phyloP scores from a whole-genome alignment of 768 basidiomycete genomes.

The Termitomyces sp. region DNA sequence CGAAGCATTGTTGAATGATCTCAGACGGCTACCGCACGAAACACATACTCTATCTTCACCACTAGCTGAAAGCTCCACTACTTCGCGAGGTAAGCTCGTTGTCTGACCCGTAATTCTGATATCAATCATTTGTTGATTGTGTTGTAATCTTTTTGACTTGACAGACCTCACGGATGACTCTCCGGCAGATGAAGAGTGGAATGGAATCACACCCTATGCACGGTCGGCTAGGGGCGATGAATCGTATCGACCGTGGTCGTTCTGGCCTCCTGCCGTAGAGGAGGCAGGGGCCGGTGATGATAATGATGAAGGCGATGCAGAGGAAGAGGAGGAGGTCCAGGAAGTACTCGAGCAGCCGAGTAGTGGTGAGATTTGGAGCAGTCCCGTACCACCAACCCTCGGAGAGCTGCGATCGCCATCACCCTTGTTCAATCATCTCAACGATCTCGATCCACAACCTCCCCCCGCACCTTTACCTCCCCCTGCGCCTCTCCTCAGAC shows the following conservation, averaged over 20 bases:
- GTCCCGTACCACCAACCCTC: constrained; percentile 10
- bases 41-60: not conserved
- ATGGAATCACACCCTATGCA: not conserved
- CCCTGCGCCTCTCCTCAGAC: not conserved
- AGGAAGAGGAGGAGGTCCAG: constrained; percentile 7
- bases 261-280: constrained; percentile 2
- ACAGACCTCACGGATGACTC: not conserved
- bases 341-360: constrained; percentile 1
- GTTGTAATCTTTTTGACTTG: not conserved
- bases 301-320: not conserved
- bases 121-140: not conserved
- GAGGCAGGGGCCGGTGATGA: not conserved
- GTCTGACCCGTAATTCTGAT: not conserved
- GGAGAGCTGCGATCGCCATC: constrained; percentile 14
- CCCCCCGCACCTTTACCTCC: not conserved
- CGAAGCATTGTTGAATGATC: constrained; percentile 3
- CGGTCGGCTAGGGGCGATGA: not conserved
- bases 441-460: constrained; percentile 1
- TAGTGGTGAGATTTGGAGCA: constrained; percentile 1
- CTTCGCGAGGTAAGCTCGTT: constrained; percentile 6
- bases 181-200: constrained; percentile 6
- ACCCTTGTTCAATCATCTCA: constrained; percentile 12
- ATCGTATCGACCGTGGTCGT: constrained; percentile 1
- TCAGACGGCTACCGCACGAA: constrained; percentile 9
- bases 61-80: not conserved